Evolutionary conservation across 495 filamentous ascomycete genomes (phyloP).

Genomic region (Daldinia caldariorum): DNA sequence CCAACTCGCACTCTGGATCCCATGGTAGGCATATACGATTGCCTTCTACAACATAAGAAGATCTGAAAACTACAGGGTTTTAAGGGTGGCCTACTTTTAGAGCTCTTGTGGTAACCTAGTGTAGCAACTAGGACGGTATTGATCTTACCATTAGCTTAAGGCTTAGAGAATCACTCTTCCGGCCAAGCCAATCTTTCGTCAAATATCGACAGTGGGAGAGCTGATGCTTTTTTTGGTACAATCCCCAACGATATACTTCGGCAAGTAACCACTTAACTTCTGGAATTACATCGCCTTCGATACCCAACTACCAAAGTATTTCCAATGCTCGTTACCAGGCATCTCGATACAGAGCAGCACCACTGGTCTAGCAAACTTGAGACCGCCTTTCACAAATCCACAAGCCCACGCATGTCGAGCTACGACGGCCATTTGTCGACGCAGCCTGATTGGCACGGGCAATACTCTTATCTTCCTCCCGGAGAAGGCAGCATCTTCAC

Average conservation of each 20-base stretch:
- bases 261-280: constrained; percentile 29
- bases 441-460: constrained; percentile 69
- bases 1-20: constrained; percentile 19
- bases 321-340: constrained; percentile 71
- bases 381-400: constrained; percentile 60
- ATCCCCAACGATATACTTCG: constrained; percentile 26
- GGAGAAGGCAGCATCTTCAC: constrained; percentile 61
- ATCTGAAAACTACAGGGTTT: constrained; percentile 23
- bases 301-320: constrained; percentile 45
- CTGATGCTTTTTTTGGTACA: constrained; percentile 16
- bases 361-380: constrained; percentile 69
- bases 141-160: constrained; percentile 15
- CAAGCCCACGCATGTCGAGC: constrained; percentile 69
- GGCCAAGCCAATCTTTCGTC: constrained; percentile 6
- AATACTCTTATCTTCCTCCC: constrained; percentile 65
- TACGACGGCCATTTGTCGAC: constrained; percentile 61
- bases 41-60: constrained; percentile 17
- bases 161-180: constrained; percentile 18
- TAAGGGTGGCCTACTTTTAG: constrained; percentile 18
- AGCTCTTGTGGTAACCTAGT: constrained; percentile 6
- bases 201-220: constrained; percentile 19
- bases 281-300: constrained; percentile 30
- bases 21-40: constrained; percentile 25
- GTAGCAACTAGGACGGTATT: constrained; percentile 17
- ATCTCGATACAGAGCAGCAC: constrained; percentile 65